Base-by-base conservation (phyloP, 2,329 filamentous ascomycete species). In the Alternaria sp. region DNA sequence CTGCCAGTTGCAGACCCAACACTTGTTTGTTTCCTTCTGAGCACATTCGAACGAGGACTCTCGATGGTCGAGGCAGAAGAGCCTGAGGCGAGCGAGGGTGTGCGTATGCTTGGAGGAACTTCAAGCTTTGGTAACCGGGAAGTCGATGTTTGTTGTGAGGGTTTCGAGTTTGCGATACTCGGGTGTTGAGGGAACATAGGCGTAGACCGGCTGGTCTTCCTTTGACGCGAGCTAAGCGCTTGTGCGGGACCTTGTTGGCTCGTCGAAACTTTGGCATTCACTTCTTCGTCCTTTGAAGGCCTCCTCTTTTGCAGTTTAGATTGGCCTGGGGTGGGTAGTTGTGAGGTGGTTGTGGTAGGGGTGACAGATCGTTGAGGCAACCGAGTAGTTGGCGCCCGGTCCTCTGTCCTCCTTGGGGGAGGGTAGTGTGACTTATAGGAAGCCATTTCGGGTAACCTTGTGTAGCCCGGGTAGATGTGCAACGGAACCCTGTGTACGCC, bases 41-140 rank as follows among this genome's bases (percentile, higher is more conserved):
- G 67, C n/a, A 79, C 74, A 69, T 79, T 80, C 30, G 81, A 81
- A 55, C 78, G 74, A 46, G 83, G 82, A 63, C 82, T 84, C 54
- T 84, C 83, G 45, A 79, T 75, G 5, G 81, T 83, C 23, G 82
- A 84, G 40, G 77, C 78, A 30, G 83, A 84, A 19, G 83, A 84
- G 32, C 81, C 83, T 52, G 83, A 85, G 32, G 81, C 79, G 19
- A 84, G 78, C n/a, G 83, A 84, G 15, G 83, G 83, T 15, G 83
- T 84, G 49, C 77, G 77, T 57, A 78, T 78, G 55, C 64, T 77
- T 57, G 47, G 59, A 21, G 71, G 68, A n/a, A 77, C 72, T 60
- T 80, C 78, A 54, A 77, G 74, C 65, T 79, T 77, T 40, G 76
- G 78, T 52, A 78, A 59, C 21, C 76, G 77, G 52, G 76, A 76